These are phyloP conservation scores for Ceratocystis colombiana DNA, from an alignment of 2,329 filamentous ascomycete species.

Conservation along the genomic window DNA sequence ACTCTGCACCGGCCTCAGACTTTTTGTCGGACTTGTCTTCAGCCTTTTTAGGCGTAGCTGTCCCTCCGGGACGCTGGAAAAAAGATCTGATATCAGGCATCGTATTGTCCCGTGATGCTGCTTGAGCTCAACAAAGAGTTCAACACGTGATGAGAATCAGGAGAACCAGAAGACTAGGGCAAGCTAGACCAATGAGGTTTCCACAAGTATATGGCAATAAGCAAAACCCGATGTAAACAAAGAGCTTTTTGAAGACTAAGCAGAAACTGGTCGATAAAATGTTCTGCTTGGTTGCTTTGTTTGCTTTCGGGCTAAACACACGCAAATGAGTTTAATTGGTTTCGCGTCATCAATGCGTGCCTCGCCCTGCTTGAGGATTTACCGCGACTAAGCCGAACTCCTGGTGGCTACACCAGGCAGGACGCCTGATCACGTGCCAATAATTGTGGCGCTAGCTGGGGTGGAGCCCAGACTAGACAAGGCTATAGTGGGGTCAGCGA, in stretches of 20 bases:
- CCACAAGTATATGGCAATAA: neutral
- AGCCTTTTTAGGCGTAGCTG: constrained; percentile 41
- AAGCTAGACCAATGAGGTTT: neutral
- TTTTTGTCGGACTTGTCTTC: constrained; percentile 40
- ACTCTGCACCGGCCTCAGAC: constrained; percentile 34
- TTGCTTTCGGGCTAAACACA: neutral
- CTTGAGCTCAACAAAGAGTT: constrained; percentile 3
- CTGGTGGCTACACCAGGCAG: neutral
- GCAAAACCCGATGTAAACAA: neutral
- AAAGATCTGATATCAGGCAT: constrained; percentile 75
- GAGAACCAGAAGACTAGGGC: neutral
- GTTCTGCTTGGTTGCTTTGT: neutral
- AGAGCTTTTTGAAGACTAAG: neutral
- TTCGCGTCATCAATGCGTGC: constrained; percentile 23
- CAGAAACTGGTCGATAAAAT: neutral
- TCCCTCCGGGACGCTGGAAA: constrained; percentile 66
- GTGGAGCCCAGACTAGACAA: neutral
- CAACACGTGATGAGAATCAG: neutral
- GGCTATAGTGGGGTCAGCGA: constrained; percentile 8
- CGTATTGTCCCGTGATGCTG: neutral
- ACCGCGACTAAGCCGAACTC: constrained; percentile 12
- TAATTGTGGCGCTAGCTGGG: constrained; percentile 6
- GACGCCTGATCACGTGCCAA: constrained; percentile 23
- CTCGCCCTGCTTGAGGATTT: neutral
- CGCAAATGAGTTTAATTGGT: constrained; percentile 19